phyloP scores from a whole-genome alignment of 345 rosid species.

The Excoecaria cochinchinensis region DNA sequence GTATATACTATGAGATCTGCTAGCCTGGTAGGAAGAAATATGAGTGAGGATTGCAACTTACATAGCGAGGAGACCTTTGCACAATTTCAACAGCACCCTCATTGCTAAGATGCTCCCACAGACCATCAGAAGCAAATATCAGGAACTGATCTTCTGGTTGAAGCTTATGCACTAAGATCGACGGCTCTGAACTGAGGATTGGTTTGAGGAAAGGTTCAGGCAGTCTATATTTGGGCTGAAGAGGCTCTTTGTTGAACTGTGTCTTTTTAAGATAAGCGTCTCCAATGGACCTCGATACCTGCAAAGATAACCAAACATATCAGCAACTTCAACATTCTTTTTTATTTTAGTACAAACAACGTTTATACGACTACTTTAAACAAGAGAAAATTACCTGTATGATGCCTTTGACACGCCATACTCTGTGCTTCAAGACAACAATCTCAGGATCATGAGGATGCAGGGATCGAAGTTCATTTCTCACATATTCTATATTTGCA shows the following conservation, averaged over 20 bases:
- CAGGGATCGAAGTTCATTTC: constrained; percentile 58
- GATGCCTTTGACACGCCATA: constrained; percentile 85
- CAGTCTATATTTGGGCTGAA: constrained; percentile 52
- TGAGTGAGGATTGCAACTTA: constrained; percentile 27
- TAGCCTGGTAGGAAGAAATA: no score
- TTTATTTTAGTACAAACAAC: neutral
- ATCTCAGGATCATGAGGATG: constrained; percentile 73
- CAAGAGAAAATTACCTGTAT: constrained; percentile 54
- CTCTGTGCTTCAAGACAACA: constrained; percentile 56
- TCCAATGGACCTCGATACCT: constrained; percentile 84
- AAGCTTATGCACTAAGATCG: constrained; percentile 49
- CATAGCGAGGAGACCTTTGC: constrained; percentile 47
- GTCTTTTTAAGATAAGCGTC: constrained; percentile 76
- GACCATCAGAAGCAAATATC: constrained; percentile 85
- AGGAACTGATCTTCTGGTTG: constrained; percentile 63
- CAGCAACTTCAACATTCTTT: neutral
- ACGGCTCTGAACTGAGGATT: constrained; percentile 68
- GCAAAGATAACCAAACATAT: constrained; percentile 2
- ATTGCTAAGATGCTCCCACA: constrained; percentile 83
- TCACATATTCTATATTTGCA: constrained; percentile 53
- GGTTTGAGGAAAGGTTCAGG: constrained; percentile 58
- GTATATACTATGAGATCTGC: no score
- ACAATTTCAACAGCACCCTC: constrained; percentile 69
- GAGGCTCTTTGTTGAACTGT: constrained; percentile 81
- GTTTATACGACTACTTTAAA: neutral